phyloP scores from a whole-genome alignment of 129 eudicot genomes.

The Artemisia argyi region DNA sequence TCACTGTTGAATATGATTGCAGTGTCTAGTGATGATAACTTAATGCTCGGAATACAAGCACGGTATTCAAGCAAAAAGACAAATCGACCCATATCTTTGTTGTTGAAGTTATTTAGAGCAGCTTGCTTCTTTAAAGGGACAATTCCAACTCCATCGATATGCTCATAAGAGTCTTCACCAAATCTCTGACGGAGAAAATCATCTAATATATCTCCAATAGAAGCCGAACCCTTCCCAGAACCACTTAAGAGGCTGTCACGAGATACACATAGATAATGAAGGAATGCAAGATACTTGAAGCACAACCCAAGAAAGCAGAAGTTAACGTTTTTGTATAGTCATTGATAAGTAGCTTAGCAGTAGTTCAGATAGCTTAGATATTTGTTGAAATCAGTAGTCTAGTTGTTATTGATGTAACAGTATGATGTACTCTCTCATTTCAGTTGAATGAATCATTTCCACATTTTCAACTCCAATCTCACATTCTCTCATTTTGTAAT shows the following conservation, averaged over 20 bases:
- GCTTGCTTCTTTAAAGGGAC: slow-evolving; percentile 56
- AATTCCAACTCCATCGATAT: slow-evolving; percentile 48
- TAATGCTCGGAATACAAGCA: slow-evolving; percentile 68
- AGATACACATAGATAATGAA: too few species aligned
- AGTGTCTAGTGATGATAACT: slow-evolving; percentile 62
- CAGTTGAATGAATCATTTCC: too few species aligned
- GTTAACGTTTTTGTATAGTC: too few species aligned
- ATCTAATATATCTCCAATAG: slow-evolving; percentile 70
- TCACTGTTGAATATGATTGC: slow-evolving; percentile 70
- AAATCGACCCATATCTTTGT: slow-evolving; percentile 65
- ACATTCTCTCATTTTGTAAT: too few species aligned
- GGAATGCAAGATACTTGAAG: too few species aligned
- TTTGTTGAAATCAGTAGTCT: too few species aligned
- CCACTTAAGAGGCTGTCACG: slow-evolving; percentile 54
- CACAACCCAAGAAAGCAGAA: too few species aligned
- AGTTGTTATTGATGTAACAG: too few species aligned
- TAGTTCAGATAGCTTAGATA: too few species aligned
- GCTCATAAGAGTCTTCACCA: slow-evolving; percentile 76
- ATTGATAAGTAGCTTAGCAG: too few species aligned
- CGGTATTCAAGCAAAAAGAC: slow-evolving; percentile 73
- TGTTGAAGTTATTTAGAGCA: slow-evolving; percentile 69
- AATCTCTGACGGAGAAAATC: slow-evolving; percentile 73
- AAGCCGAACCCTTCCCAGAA: slow-evolving; percentile 44
- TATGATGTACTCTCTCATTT: too few species aligned
- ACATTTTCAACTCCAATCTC: too few species aligned